Conservation (phyloP, 768 basidiomycete species). For the Russula compacta region DNA sequence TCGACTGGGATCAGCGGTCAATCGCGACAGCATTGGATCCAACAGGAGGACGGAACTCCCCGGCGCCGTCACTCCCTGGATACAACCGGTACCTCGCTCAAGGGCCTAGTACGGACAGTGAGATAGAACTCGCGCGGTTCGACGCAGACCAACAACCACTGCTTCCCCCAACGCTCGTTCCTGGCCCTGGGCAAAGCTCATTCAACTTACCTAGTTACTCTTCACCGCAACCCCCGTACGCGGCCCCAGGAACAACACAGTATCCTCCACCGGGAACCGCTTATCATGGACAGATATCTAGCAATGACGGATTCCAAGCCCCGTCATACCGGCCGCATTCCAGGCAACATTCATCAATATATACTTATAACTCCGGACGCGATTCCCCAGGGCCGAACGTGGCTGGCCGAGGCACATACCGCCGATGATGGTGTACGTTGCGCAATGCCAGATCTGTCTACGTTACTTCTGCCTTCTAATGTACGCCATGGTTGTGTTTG, state of each 20-base stretch:
- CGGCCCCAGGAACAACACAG: conserved; percentile 1
- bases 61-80: conserved; percentile 32
- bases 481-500: not conserved
- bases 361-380: conserved; percentile 21
- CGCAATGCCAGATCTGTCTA: not conserved
- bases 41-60: conserved; percentile 32
- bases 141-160: conserved; percentile 56
- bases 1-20: conserved; percentile 82
- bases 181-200: conserved; percentile 3
- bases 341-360: conserved; percentile 19
- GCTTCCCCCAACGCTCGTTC: conserved; percentile 28
- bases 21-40: conserved; percentile 43
- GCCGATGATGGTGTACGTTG: not conserved
- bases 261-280: conserved; percentile 36
- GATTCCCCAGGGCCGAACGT: conserved; percentile 8
- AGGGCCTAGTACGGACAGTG: conserved; percentile 23
- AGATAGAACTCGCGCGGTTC: conserved; percentile 49
- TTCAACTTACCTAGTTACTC: conserved; percentile 7
- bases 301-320: conserved; percentile 38
- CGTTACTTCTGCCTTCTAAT: not conserved
- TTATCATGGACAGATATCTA: conserved; percentile 32
- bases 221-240: conserved; percentile 22
- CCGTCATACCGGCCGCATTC: conserved; percentile 51
- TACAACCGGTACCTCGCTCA: conserved; percentile 51
- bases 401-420: conserved; percentile 7